Base-by-base conservation (phyloP, 495 filamentous ascomycete genomes). In the Cladorrhinum samala region DNA sequence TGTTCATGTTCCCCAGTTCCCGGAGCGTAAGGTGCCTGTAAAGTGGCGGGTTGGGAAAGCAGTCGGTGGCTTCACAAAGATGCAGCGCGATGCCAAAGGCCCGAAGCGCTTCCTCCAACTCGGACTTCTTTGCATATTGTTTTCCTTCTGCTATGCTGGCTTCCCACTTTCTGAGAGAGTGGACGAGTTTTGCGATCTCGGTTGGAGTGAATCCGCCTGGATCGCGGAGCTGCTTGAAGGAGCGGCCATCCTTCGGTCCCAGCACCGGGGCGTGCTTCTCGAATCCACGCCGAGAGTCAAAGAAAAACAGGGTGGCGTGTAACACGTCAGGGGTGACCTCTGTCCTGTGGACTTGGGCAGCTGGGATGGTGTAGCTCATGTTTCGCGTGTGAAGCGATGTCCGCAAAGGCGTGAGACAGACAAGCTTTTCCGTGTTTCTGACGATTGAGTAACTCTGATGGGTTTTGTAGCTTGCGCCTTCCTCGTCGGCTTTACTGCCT, bases 251-350 rank as follows among this genome's bases (percentile, higher is more conserved):
- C 42, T 16, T 33, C 1, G 60, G 60, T 3, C 57, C 60, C 2
- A 60, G 44, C n/a, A 60, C 54, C 17, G 23, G 39, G 1, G 60
- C 60, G 6, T 57, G 56, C 33, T 50, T 19, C 19, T 45, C 36
- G 42, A 52, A 60, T n/a, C 54, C 60, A 13, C 54, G 39, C 2
- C n/a, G 19, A 17, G 54, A 45, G 37, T 63, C 60, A 23, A 63
- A 63, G 40, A 57, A 45, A 36, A 60, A 54, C 14, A 63, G 51
- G 3, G 60, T 63, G 2, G 60, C 60, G 24, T 63, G 60, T 18
- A 60, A 39, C 5, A 16, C 25, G 2, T 53, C 25, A 0, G 53
- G 47, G 7, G 50, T 20, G 16, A 63, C 54, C 13, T 46, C 46
- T 14, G 48, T 39, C 1, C 14, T 16, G 39, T 63, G 60, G 27